These are phyloP conservation scores for Tolypocladium sp. DNA, from an alignment of 2,329 filamentous ascomycete species.

Conservation along the genomic window DNA sequence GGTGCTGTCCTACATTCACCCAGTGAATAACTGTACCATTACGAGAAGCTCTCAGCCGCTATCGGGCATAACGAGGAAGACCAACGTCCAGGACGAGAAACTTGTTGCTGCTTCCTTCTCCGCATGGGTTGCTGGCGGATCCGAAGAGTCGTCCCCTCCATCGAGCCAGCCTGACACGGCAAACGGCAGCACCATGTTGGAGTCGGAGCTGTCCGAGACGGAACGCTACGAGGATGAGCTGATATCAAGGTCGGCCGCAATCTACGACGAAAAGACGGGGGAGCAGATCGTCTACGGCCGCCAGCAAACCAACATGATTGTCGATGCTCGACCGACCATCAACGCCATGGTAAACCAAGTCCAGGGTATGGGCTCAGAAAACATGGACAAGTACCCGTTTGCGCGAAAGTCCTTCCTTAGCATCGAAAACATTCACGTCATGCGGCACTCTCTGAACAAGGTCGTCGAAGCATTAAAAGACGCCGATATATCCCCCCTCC, in stretches of 20 bases:
- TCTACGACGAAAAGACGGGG: constrained; percentile 49
- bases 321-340: constrained; percentile 87
- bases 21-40: constrained; percentile 93
- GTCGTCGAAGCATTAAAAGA: constrained; percentile 89
- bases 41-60: constrained; percentile 89
- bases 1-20: constrained; percentile 87
- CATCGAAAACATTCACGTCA: constrained; percentile 98
- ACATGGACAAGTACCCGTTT: constrained; percentile 95
- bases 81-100: constrained; percentile 92
- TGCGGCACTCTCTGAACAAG: constrained; percentile 82
- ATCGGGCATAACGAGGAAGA: constrained; percentile 75
- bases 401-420: constrained; percentile 86
- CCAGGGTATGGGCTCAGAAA: constrained; percentile 86
- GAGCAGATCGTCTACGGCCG: constrained; percentile 74
- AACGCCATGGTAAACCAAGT: constrained; percentile 95
- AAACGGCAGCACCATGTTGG: constrained; percentile 20
- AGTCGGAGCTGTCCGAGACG: constrained; percentile 47
- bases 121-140: constrained; percentile 21
- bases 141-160: constrained; percentile 23
- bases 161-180: constrained; percentile 42
- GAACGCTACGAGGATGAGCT: constrained; percentile 63
- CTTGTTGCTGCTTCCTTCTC: constrained; percentile 85
- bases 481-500: constrained; percentile 74
- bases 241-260: constrained; percentile 30
- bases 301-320: constrained; percentile 87